Percentiles rank a stretch among this genome's conserved stretches.
Conservation (phyloP, 2,329 filamentous ascomycete genomes). For the Phoma sp. region DNA sequence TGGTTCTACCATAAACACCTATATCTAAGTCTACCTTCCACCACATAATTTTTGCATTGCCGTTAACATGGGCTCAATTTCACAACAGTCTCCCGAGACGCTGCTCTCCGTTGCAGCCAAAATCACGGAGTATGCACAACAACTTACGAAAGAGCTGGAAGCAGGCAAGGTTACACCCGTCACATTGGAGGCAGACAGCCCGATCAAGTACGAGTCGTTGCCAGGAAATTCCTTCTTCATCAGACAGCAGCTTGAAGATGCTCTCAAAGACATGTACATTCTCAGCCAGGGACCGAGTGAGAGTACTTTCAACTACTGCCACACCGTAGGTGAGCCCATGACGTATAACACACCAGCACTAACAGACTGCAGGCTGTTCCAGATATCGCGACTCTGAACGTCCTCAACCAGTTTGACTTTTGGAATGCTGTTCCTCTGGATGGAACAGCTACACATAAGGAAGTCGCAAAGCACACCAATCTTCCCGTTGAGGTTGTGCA, state of each 20-base stretch:
- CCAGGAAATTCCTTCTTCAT: constrained; percentile 55
- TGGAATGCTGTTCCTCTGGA: constrained; percentile 60
- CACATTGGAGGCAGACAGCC: constrained; percentile 55
- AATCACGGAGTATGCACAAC: constrained; percentile 55
- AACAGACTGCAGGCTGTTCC: constrained; percentile 49
- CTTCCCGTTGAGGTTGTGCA: constrained; percentile 38
- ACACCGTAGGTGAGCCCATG: constrained; percentile 25
- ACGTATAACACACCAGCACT: background rate
- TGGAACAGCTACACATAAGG: constrained; percentile 52
- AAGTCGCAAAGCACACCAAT: constrained; percentile 36
- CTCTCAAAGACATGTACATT: constrained; percentile 57
- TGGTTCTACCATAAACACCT: background rate
- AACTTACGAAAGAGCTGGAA: constrained; percentile 52
- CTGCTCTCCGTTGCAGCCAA: constrained; percentile 55
- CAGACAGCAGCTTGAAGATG: constrained; percentile 56
- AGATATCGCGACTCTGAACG: constrained; percentile 55
- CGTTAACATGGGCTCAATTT: constrained; percentile 27
- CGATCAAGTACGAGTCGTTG: constrained; percentile 51
- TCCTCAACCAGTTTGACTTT: constrained; percentile 62
- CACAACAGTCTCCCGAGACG: constrained; percentile 37
- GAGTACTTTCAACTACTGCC: constrained; percentile 54
- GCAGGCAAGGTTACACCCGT: constrained; percentile 55
- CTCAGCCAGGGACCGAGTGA: constrained; percentile 59
- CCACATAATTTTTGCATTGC: background rate
- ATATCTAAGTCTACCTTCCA: background rate